These are phyloP conservation scores for Roridomyces roridus DNA, from an alignment of 768 basidiomycete species.

Conservation along the genomic window DNA sequence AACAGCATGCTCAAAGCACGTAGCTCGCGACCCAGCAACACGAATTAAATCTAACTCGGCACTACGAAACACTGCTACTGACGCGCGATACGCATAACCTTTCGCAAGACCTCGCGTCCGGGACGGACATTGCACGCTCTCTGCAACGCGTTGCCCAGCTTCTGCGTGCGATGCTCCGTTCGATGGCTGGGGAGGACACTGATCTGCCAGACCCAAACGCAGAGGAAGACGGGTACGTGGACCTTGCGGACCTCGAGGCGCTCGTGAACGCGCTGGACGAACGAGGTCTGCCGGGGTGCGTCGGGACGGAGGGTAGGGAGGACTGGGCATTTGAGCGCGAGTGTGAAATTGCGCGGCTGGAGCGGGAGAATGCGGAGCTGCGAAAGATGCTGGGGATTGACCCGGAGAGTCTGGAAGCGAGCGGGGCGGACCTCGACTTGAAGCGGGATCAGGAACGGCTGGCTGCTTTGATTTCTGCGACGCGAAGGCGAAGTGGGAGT, in stretches of 20 bases:
- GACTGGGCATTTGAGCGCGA: slow-evolving; percentile 94
- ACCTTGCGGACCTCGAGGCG: slow-evolving; percentile 46
- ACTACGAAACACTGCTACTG: slow-evolving; percentile 86
- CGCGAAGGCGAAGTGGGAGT: slow-evolving; percentile 36
- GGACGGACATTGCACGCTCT: slow-evolving; percentile 66
- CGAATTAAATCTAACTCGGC: slow-evolving; percentile 83
- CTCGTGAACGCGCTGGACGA: slow-evolving; percentile 37
- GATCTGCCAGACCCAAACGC: slow-evolving; percentile 46
- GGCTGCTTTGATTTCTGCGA: slow-evolving; percentile 39
- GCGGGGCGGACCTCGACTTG: slow-evolving; percentile 59
- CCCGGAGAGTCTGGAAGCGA: slow-evolving; percentile 53
- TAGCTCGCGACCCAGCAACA: slow-evolving; percentile 93
- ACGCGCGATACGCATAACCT: slow-evolving; percentile 64
- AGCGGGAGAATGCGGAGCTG: slow-evolving; percentile 82
- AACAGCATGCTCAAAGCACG: slow-evolving; percentile 13
- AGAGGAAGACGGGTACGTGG: slow-evolving; percentile 33
- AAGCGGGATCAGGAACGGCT: slow-evolving; percentile 52
- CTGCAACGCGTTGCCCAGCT: slow-evolving; percentile 74
- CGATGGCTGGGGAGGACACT: slow-evolving; percentile 67
- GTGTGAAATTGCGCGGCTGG: slow-evolving; percentile 81
- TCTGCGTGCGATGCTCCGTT: slow-evolving; percentile 74
- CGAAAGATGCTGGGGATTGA: slow-evolving; percentile 81
- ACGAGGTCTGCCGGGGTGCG: slow-evolving; percentile 9
- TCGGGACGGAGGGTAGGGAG: slow-evolving; percentile 43
- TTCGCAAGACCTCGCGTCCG: slow-evolving; percentile 61